Evolutionary conservation across 2,329 filamentous ascomycete species (phyloP), one percentile per base, ranked within the genome.

Genomic region (Madurella fahalii): DNA sequence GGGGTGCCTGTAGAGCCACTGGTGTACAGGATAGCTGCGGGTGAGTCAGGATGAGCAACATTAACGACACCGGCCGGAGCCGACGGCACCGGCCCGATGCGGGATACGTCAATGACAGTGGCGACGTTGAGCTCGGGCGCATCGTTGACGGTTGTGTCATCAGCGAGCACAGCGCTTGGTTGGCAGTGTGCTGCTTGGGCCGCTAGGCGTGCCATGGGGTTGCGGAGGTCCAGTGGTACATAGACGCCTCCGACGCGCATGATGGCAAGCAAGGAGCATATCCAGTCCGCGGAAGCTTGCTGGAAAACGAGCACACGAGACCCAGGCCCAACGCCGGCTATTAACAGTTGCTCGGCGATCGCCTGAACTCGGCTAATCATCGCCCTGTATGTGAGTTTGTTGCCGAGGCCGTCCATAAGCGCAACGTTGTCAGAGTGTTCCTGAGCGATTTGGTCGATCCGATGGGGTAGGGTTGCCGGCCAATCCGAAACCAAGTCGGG

Each of bases 1-100:
- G 87, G 87, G 0, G 82, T 70, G 1, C 87, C 87, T 0, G 87
- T 90, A 0, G 87, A 89, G 9, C 87, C 81, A 55, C 83, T 87
- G 0, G 87, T 91, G 63, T 90, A 90, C 42, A 91, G 89, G 56
- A 90, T 86, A 13, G 39, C 43, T 39, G 58, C 58, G 11, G 56
- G 39, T 4, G 15, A n/a, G 5, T 47, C 40, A 2, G 47, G 13
- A 25, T 25, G 25, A 25, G 25, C 25, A 25, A 25, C 25, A 7
- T 25, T 25, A 7, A 7, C 25, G 25, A 25, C 7, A 7, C 25
- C 25, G 25, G 25, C 25, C 25, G 25, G 7, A 25, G 25, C 25
- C 25, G 25, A 25, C 25, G 25, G 25, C 25, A 7, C 25, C 25
- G 25, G 7, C 25, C 25, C 25, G 25, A 25, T 25, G 25, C 25